Percentiles rank a stretch among this genome's conserved stretches.
These are phyloP conservation scores for Arthrinium puccinioides DNA, from an alignment of 2,329 filamentous ascomycete genomes.

Conservation along the genomic window DNA sequence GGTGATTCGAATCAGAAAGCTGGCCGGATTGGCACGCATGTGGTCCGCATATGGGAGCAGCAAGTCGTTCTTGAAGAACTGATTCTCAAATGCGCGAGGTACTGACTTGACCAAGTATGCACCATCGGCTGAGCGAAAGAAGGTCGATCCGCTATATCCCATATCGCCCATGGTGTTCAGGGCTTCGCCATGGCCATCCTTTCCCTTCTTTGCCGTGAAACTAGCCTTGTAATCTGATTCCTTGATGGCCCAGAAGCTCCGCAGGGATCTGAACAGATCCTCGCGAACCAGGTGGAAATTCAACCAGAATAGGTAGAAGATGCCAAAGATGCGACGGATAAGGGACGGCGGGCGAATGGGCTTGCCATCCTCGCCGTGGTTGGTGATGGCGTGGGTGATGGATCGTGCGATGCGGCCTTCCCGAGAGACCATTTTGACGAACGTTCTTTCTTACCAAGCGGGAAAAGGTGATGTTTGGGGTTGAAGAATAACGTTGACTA, in stretches of 20 bases:
- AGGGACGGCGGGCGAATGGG: slow-evolving; percentile 16
- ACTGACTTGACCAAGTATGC: slow-evolving; percentile 66
- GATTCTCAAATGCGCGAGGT: slow-evolving; percentile 61
- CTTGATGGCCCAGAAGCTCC: slow-evolving; percentile 39
- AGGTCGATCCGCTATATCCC: slow-evolving; percentile 70
- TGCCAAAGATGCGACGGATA: slow-evolving; percentile 35
- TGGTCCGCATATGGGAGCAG: slow-evolving; percentile 27
- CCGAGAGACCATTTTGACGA: slow-evolving; percentile 22
- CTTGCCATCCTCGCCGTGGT: slow-evolving; percentile 17
- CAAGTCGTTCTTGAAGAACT: slow-evolving; percentile 9
- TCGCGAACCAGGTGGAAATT: slow-evolving; percentile 18
- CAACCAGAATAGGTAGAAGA: slow-evolving; percentile 28
- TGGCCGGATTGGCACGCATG: slow-evolving; percentile 52
- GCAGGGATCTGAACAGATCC: slow-evolving; percentile 36
- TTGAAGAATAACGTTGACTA: too few relatives aligned
- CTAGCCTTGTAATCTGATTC: slow-evolving; percentile 47
- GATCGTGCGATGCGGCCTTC: slow-evolving; percentile 30
- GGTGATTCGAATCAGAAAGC: slow-evolving; percentile 63
- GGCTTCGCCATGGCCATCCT: slow-evolving; percentile 35
- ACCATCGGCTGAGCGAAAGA: slow-evolving; percentile 61
- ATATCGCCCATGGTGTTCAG: slow-evolving; percentile 59
- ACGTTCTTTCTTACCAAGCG: too few relatives aligned
- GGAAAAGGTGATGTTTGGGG: too few relatives aligned
- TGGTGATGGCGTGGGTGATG: slow-evolving; percentile 28
- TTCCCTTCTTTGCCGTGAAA: slow-evolving; percentile 31